These are phyloP conservation scores for Gossypium sturtianum DNA, from an alignment of 345 rosid species.

Conservation along the genomic window DNA sequence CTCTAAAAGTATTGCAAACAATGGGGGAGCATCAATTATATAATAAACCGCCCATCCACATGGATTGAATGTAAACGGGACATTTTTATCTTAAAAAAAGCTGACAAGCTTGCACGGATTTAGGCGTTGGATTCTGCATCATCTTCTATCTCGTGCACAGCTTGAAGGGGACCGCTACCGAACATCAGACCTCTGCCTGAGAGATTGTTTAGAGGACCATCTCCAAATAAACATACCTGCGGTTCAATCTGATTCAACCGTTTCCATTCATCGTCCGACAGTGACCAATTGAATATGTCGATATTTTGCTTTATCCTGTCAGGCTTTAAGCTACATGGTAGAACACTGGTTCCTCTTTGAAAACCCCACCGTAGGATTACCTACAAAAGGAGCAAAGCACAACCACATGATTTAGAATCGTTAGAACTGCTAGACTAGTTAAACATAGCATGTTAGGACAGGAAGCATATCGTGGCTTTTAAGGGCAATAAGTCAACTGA, in stretches of 20 bases:
- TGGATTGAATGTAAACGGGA: neutral
- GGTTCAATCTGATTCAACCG: conserved; percentile 45
- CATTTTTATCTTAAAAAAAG: neutral
- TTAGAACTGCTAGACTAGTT: neutral
- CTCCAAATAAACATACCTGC: conserved; percentile 52
- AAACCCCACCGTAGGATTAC: conserved; percentile 56
- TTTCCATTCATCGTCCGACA: conserved; percentile 44
- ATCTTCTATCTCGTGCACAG: conserved; percentile 48
- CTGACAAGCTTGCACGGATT: neutral
- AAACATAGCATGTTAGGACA: neutral
- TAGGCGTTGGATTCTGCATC: conserved; percentile 38
- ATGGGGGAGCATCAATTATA: neutral
- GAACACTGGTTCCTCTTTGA: conserved; percentile 58
- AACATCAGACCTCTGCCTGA: conserved; percentile 32
- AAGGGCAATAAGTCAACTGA: neutral
- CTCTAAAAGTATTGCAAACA: conserved; percentile 21
- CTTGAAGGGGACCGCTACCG: conserved; percentile 49
- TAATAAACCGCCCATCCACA: neutral
- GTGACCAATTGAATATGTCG: conserved; percentile 43
- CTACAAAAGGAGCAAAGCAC: conserved; percentile 20
- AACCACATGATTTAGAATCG: neutral
- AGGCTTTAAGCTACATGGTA: conserved; percentile 54
- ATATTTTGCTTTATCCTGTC: conserved; percentile 49
- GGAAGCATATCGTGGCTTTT: neutral
- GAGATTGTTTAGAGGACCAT: conserved; percentile 30